These are phyloP conservation scores for Williopsis jadinii DNA, from an alignment of 1,139 yeast species.

Conservation along the genomic window DNA sequence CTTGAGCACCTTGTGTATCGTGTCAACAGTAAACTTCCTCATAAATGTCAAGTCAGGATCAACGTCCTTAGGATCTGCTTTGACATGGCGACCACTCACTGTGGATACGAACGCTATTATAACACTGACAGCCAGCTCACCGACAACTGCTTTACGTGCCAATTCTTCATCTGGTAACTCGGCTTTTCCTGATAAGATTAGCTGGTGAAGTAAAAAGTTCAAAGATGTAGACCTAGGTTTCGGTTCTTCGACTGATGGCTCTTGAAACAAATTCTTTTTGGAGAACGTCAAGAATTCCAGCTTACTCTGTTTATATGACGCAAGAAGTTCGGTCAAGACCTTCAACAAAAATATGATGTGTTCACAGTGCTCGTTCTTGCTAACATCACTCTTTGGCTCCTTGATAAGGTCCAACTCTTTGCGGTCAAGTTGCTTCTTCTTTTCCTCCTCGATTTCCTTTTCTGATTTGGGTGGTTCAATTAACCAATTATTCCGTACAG, in stretches of 20 bases:
- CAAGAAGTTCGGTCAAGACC: constrained; percentile 60
- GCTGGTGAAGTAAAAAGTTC: constrained; percentile 68
- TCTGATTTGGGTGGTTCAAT: constrained; percentile 27
- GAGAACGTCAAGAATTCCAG: constrained; percentile 76
- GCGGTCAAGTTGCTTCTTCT: constrained; percentile 23
- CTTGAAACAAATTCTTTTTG: constrained; percentile 37
- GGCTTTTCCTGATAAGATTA: constrained; percentile 10
- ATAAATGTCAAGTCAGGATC: constrained; percentile 69
- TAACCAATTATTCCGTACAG: constrained; percentile 45
- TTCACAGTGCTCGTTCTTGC: constrained; percentile 45
- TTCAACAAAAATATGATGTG: constrained; percentile 66
- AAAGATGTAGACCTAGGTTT: constrained; percentile 73
- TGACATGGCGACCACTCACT: constrained; percentile 33
- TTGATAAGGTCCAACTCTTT: constrained; percentile 26
- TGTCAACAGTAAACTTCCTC: constrained; percentile 67
- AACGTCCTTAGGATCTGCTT: constrained; percentile 40
- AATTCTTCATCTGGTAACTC: constrained; percentile 30
- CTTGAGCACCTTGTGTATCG: constrained; percentile 53
- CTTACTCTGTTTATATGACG: constrained; percentile 76
- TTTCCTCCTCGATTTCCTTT: constrained; percentile 20
- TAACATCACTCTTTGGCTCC: constrained; percentile 25
- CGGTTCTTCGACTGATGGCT: constrained; percentile 27
- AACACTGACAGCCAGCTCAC: constrained; percentile 33
- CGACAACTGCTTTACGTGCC: constrained; percentile 28
- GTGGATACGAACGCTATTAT: constrained; percentile 59